Base-by-base conservation (phyloP, 352 stramenopile species). In the Pilasporangium apinafurcum region DNA sequence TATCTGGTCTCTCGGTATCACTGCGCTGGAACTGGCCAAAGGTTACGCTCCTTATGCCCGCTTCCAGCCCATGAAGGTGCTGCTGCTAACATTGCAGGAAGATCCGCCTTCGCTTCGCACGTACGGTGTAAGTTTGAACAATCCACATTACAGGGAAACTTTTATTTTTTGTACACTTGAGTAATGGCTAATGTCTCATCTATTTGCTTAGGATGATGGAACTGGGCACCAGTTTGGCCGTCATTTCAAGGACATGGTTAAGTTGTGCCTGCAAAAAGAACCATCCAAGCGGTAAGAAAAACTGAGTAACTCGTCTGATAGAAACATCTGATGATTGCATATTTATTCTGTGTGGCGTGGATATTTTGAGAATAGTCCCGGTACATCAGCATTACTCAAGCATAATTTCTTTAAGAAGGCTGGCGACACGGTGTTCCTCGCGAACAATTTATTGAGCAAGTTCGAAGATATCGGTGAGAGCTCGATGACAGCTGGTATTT, bases 1-100 rank as follows among this genome's bases (percentile, higher is more conserved):
- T 67, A 98, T 99, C 57, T 99, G 97, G 97, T 98, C 89, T 62
- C 85, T 99, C 17, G 97, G 97, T 12, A 99, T 99, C 62, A 99
- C 97, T 5, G 96, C 94, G 13, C 66, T 99, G 28, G 97, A 99
- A 72, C 74, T 99, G 7, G 96, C 96, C 17, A 99, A 99, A 68
- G 96, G 97, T 8, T 98, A 98, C 60, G 97, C 97, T 20, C 97
- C 97, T 0, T 99, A 99, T 62, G 96, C 96, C 17, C 87, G 96
- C 21, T 98, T 97, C 56, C 92, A 97, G 43, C 96, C 96, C 5
- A 99, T 99, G 97, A 98, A 99, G 60, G 83, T 99, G 21, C 52
- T 99, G 27, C 81, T 98, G 43, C 61, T 98, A 18, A 98, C 95
- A 31, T 89, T 98, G 45, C 92, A 98, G 55, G 95, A 98, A 60